These are phyloP conservation scores for Saturnispora mendoncae DNA, from an alignment of 805 yeast species.

Conservation along the genomic window DNA sequence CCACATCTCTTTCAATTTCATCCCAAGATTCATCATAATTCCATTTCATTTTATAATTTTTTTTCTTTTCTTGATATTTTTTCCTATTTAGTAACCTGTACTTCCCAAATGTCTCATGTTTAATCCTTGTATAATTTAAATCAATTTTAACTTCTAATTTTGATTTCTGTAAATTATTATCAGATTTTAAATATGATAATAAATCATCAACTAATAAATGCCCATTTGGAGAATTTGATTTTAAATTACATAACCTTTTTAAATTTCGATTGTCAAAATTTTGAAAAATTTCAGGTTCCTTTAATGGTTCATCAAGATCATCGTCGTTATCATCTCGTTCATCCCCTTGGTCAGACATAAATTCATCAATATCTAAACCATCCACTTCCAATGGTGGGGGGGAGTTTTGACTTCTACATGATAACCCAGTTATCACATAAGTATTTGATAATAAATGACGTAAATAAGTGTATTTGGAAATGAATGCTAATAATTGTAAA, in stretches of 20 bases:
- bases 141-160: constrained; percentile 24
- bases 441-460: constrained; percentile 68
- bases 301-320: background rate
- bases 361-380: constrained; percentile 20
- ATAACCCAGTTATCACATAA: constrained; percentile 63
- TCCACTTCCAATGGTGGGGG: constrained; percentile 29
- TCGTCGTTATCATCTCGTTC: constrained; percentile 1
- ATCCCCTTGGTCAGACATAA: constrained; percentile 20
- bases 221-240: constrained; percentile 3
- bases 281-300: background rate
- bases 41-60: constrained; percentile 33
- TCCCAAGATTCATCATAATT: constrained; percentile 33
- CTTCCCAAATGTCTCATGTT: constrained; percentile 24
- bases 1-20: constrained; percentile 25
- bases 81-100: constrained; percentile 23
- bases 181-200: constrained; percentile 17
- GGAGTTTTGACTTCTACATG: constrained; percentile 35
- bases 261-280: background rate
- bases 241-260: constrained; percentile 9
- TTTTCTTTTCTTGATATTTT: constrained; percentile 18
- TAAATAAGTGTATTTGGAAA: constrained; percentile 79
- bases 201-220: constrained; percentile 16
- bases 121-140: constrained; percentile 21
- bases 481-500: constrained; percentile 81
- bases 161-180: constrained; percentile 21